Evolutionary conservation across 108 stramenopile genomes (phyloP).

Genomic region (Skeletonema potamos): DNA sequence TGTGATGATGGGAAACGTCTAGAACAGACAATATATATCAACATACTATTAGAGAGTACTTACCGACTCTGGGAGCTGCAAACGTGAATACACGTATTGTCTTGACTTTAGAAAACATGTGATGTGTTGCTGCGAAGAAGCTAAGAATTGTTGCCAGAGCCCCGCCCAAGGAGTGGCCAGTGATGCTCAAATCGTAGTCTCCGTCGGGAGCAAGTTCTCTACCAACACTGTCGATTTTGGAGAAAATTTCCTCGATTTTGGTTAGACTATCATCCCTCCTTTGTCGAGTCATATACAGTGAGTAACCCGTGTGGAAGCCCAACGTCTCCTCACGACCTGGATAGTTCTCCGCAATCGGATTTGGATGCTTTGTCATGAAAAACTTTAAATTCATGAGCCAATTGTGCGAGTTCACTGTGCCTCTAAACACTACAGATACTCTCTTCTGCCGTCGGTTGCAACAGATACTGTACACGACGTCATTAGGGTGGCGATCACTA

Average conservation of each 20-base stretch:
- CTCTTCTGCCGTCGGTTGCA: neutral
- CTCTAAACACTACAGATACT: slow-evolving; percentile 19
- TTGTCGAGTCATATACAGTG: slow-evolving; percentile 8
- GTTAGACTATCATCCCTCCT: slow-evolving; percentile 7
- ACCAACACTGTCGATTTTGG: slow-evolving; percentile 11
- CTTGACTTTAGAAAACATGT: slow-evolving; percentile 6
- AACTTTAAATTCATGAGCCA: slow-evolving; percentile 20
- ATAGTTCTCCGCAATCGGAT: slow-evolving; percentile 14
- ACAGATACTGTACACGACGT: slow-evolving; percentile 15
- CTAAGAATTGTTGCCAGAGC: slow-evolving; percentile 14
- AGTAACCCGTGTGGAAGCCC: slow-evolving; percentile 16
- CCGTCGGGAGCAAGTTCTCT: slow-evolving; percentile 8
- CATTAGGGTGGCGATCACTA: slow-evolving; percentile 10
- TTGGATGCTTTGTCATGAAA: slow-evolving; percentile 6
- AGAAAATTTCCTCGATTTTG: slow-evolving; percentile 20
- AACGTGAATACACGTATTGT: slow-evolving; percentile 17
- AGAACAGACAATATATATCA: too few species aligned
- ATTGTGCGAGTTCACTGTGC: slow-evolving; percentile 7
- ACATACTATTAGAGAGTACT: neutral
- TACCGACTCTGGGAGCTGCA: slow-evolving; percentile 19
- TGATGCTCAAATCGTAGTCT: slow-evolving; percentile 16
- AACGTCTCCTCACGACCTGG: neutral
- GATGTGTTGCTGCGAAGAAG: slow-evolving; percentile 14
- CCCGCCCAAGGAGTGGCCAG: slow-evolving; percentile 20
- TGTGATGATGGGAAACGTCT: neutral